Evolutionary conservation across 495 filamentous ascomycete genomes (phyloP).

Genomic region (Xylaria acuta): DNA sequence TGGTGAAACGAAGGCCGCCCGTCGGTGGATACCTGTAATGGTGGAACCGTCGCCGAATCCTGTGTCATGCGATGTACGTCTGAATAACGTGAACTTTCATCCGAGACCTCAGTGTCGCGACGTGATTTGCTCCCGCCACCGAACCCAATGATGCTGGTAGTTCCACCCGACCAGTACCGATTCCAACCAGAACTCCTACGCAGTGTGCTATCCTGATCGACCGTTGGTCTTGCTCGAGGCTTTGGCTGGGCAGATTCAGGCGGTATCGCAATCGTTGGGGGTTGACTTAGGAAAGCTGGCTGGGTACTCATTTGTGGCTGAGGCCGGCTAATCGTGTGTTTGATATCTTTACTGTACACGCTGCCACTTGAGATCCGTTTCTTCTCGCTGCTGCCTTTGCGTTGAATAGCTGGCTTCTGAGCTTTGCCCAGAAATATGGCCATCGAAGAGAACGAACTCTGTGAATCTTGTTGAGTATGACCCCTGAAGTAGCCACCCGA

Average conservation of each 20-base stretch:
- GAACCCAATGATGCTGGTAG: conserved; percentile 59
- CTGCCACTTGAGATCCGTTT: conserved; percentile 51
- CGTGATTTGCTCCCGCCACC: conserved; percentile 45
- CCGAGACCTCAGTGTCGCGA: conserved; percentile 52
- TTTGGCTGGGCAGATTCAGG: conserved; percentile 45
- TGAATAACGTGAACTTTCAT: conserved; percentile 61
- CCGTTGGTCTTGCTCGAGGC: conserved; percentile 39
- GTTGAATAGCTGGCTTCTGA: conserved; percentile 45
- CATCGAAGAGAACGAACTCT: conserved; percentile 61
- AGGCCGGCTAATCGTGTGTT: conserved; percentile 61
- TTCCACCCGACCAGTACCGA: conserved; percentile 65
- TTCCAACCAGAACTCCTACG: conserved; percentile 67
- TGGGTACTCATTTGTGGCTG: conserved; percentile 48
- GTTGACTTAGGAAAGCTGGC: conserved; percentile 34
- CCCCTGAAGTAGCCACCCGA: conserved; percentile 52
- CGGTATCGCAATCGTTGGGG: conserved; percentile 52
- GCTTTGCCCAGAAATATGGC: conserved; percentile 61
- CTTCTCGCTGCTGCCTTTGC: conserved; percentile 56
- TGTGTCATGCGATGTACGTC: conserved; percentile 57
- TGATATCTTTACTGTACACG: conserved; percentile 58
- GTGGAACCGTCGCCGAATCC: conserved; percentile 60
- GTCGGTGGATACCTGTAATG: conserved; percentile 53
- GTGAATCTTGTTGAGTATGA: conserved; percentile 54
- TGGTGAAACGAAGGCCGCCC: conserved; percentile 60
- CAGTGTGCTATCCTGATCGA: conserved; percentile 38